phyloP scores from a whole-genome alignment of 345 rosid genomes.

The Brassica incana region DNA sequence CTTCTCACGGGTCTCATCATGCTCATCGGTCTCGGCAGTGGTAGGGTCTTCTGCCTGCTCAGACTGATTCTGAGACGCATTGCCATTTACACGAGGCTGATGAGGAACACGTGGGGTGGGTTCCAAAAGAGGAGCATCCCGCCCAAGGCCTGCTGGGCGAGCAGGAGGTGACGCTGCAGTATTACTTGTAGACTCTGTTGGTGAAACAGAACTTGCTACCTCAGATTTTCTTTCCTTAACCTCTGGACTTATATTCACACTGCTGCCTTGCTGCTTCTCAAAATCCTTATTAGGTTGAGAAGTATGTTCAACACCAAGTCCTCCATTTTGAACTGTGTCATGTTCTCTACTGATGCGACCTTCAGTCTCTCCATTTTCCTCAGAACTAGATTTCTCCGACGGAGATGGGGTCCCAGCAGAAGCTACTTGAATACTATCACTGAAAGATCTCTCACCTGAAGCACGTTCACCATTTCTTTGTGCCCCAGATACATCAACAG shows the following conservation, averaged over 20 bases:
- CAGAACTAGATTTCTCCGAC: constrained; percentile 29
- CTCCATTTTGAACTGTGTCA: constrained; percentile 16
- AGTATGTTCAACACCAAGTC: constrained; percentile 23
- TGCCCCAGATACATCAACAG: constrained; percentile 25
- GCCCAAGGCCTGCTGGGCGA: constrained; percentile 94
- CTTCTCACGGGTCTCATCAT: constrained; percentile 92
- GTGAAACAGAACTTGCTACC: constrained; percentile 35
- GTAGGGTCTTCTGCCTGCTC: constrained; percentile 79
- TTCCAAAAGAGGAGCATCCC: constrained; percentile 75
- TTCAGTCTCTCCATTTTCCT: constrained; percentile 36
- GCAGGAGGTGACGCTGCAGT: constrained; percentile 42
- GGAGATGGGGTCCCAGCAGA: constrained; percentile 8
- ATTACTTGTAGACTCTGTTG: constrained; percentile 46
- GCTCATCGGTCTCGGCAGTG: constrained; percentile 72
- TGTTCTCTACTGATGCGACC: constrained; percentile 13
- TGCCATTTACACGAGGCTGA: constrained; percentile 79
- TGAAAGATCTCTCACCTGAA: constrained; percentile 8
- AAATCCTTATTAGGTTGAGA: constrained; percentile 12
- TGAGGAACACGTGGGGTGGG: constrained; percentile 73
- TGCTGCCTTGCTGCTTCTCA: constrained; percentile 35
- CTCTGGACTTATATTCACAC: constrained; percentile 37
- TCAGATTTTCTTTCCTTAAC: constrained; percentile 37
- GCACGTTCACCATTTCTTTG: constrained; percentile 14
- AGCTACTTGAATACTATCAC: constrained; percentile 8
- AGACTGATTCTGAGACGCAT: constrained; percentile 52